A percentile compares a stretch with the other conserved stretches of the same genome.
Evolutionary conservation across 2,329 filamentous ascomycete genomes (phyloP).

Genomic region (Plenodomus lindquistii): DNA sequence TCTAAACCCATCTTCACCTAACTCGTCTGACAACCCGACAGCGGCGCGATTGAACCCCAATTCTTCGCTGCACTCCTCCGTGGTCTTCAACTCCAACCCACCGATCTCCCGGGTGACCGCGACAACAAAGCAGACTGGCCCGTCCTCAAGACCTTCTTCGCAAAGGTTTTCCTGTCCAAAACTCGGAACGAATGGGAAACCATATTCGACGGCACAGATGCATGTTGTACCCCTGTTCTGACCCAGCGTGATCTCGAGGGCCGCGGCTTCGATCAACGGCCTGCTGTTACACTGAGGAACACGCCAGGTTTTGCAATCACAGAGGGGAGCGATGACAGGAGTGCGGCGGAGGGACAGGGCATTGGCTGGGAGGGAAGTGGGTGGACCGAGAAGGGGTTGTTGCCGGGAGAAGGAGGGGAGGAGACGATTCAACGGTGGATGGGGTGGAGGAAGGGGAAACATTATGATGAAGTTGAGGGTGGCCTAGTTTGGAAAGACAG

Average conservation of each 20-base stretch:
- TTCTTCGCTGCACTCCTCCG: constrained; percentile 74
- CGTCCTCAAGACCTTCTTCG: constrained; percentile 64
- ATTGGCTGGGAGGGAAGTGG: constrained; percentile 67
- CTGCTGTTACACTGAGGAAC: constrained; percentile 67
- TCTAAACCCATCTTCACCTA: neutral
- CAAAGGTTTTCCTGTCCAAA: constrained; percentile 66
- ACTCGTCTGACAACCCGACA: constrained; percentile 6
- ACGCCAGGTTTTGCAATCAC: constrained; percentile 71
- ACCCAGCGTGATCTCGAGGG: constrained; percentile 71
- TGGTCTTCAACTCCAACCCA: constrained; percentile 63
- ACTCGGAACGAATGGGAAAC: constrained; percentile 79
- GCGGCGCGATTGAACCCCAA: constrained; percentile 80
- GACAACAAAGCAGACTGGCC: constrained; percentile 70
- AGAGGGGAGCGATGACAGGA: constrained; percentile 47
- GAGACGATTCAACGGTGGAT: constrained; percentile 71
- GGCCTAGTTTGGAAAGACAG: constrained; percentile 51
- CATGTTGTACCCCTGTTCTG: constrained; percentile 88
- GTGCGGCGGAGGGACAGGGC: constrained; percentile 63
- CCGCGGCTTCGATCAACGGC: constrained; percentile 69
- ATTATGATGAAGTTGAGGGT: constrained; percentile 63
- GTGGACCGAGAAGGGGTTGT: constrained; percentile 64
- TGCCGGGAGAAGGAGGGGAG: constrained; percentile 73
- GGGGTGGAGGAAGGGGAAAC: constrained; percentile 72
- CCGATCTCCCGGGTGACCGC: constrained; percentile 54
- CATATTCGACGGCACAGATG: constrained; percentile 88